Evolutionary conservation across 2,329 filamentous ascomycete genomes (phyloP), one percentile per base, ranked within the genome.

Genomic region (Pestalotiopsis fici): DNA sequence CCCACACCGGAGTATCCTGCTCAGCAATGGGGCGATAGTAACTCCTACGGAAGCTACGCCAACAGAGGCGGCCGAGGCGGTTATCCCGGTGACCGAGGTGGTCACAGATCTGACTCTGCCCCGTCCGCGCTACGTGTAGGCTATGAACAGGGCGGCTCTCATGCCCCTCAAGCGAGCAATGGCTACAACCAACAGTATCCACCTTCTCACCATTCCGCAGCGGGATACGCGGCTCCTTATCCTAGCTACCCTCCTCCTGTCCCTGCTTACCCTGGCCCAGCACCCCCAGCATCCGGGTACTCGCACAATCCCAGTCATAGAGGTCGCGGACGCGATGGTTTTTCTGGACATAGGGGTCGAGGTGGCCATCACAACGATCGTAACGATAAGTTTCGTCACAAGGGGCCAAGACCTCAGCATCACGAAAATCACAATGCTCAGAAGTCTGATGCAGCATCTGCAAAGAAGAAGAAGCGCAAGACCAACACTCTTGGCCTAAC

Each of bases 401-500:
- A 74, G 47, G 75, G 76, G 68, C 77, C 78, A 61, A 74, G 72
- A 62, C 70, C 72, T 21, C 72, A 74, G 37, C 77, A 78, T 66
- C 74, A 77, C 37, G 71, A 67, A 65, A 76, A 80, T 67, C 79
- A 79, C 70, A 75, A 78, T 70, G 75, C 81, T 81, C 83, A 86
- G 79, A 86, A 85, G 81, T 80, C 83, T 85, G 83, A 85, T 81
- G 79, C 81, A 74, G 77, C 81, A 73, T 80, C 79, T 67, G 81
- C 82, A 67, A 91, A 90, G 77, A 91, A 90, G 78, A 93, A 92
- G 83, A 91, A 91, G 82, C 87, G 90, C 67, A 91, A 90, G 81
- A 88, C 88, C 50, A 92, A 92, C 71, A 90, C 89, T 1, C 84
- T 94, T 27, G 92, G 92, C 39, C 83, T 95, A 61, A 92, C 90